Conservation (phyloP, 495 filamentous ascomycete genomes). For the Penicillium chermesinum region DNA sequence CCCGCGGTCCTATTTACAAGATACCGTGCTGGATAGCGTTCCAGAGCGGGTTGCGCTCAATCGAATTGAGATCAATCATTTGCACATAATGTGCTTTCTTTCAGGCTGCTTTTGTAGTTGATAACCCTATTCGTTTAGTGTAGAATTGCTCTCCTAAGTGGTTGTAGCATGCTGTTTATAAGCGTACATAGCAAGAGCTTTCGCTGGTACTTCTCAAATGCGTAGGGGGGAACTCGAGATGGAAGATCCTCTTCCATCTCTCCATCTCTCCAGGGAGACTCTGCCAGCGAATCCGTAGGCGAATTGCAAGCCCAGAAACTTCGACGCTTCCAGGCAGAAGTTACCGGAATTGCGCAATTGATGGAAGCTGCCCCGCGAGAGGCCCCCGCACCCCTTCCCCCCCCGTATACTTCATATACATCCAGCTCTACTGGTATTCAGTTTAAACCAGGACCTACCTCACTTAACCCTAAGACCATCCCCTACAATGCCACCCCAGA, state of each 20-base stretch:
- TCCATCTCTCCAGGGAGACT: not conserved
- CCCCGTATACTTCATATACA: too few relatives aligned
- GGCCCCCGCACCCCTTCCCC: not conserved
- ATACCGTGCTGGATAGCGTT: not conserved
- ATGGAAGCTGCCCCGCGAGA: not conserved
- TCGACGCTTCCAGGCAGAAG: not conserved
- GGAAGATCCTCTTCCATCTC: not conserved
- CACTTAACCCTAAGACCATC: not conserved
- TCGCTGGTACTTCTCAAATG: too few relatives aligned
- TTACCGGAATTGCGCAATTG: not conserved
- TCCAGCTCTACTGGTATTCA: too few relatives aligned
- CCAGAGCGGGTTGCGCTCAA: not conserved
- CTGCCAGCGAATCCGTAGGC: too few relatives aligned
- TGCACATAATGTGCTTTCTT: not conserved
- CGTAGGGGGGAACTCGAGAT: not conserved
- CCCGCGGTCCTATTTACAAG: too few relatives aligned
- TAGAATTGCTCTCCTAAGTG: too few relatives aligned
- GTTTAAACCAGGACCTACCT: not conserved
- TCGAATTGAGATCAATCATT: not conserved
- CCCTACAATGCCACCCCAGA: constrained; percentile 21
- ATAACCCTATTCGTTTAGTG: too few relatives aligned
- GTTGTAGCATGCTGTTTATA: too few relatives aligned
- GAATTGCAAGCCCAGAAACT: too few relatives aligned
- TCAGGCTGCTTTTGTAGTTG: too few relatives aligned
- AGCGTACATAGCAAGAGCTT: too few relatives aligned